Base-by-base conservation (phyloP, 208 protist species). In the Crithidia thermophila region DNA sequence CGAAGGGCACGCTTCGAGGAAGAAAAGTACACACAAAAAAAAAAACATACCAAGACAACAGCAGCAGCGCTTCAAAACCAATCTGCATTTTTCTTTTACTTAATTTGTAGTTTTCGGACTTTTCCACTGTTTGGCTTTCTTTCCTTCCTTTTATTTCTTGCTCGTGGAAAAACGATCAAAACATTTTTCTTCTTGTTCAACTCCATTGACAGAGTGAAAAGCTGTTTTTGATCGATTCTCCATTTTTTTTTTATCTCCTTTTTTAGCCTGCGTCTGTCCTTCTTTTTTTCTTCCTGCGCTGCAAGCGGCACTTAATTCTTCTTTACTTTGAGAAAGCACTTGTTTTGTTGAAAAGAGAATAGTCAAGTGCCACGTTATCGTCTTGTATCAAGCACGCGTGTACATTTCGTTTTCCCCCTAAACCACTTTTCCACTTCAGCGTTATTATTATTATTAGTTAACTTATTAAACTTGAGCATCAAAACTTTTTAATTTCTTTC, bases 211-310 rank as follows among this genome's bases (percentile, higher is more conserved):
- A 46, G 18, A 46, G 50, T 9, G 23, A 31, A 43, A 69, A 69
- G 16, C 36, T 9, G 21, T 27, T 37, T 16, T 42, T 34, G 21
- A 50, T 37, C 25, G 40, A 23, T 59, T 47, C 37, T 39, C 49
- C 51, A 51, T 37, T 64, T 28, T 70, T 34, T 25, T 50, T 58
- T 20, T 62, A 39, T 25, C 40, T 28, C 59, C 62, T 70, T 30
- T n/a, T 28, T 34, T 21, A 23, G 43, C 60, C 9, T 43, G 55
- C n/a, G n/a, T n/a, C n/a, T n/a, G n/a, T n/a, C n/a, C n/a, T n/a
- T n/a, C n/a, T n/a, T n/a, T n/a, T n/a, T n/a, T n/a, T n/a, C n/a
- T n/a, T n/a, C n/a, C n/a, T n/a, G n/a, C n/a, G n/a, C n/a, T n/a
- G n/a, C n/a, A n/a, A n/a, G n/a, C n/a, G n/a, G n/a, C 56, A 42